phyloP scores from a whole-genome alignment of 2,329 filamentous ascomycete species.

The Lecanosticta acicola region DNA sequence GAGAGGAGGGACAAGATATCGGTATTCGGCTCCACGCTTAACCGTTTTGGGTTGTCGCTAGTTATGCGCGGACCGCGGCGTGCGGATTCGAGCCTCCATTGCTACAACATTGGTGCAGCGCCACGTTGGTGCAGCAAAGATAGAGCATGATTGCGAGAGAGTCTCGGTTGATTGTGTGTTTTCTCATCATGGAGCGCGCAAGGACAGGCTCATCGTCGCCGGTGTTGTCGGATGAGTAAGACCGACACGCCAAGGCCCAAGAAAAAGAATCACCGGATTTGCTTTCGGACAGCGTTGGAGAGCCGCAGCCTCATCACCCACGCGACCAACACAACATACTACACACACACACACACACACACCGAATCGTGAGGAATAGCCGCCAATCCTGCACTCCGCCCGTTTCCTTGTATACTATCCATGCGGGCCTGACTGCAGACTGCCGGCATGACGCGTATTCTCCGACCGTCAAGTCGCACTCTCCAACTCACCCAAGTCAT shows the following conservation, averaged over 20 bases:
- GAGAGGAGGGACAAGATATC: neutral
- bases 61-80: neutral
- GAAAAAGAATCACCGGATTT: neutral
- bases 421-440: neutral
- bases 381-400: conserved; percentile 1
- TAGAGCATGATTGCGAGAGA: no score
- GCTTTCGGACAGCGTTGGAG: conserved; percentile 3
- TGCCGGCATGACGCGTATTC: conserved; percentile 23
- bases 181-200: no score
- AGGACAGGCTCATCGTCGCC: no score
- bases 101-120: neutral
- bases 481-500: neutral
- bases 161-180: no score
- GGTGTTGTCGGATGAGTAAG: neutral
- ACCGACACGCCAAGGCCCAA: neutral
- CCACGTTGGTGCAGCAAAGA: no score
- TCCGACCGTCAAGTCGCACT: conserved; percentile 9
- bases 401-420: conserved; percentile 3
- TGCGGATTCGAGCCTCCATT: neutral
- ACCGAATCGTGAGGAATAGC: no score
- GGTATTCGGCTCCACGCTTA: neutral
- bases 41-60: neutral
- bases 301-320: neutral
- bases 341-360: no score
- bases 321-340: neutral